Percentiles rank a stretch among this genome's conserved stretches.
These are phyloP conservation scores for Omphalotus guepiniiformis DNA, from an alignment of 768 basidiomycete genomes.

Conservation along the genomic window DNA sequence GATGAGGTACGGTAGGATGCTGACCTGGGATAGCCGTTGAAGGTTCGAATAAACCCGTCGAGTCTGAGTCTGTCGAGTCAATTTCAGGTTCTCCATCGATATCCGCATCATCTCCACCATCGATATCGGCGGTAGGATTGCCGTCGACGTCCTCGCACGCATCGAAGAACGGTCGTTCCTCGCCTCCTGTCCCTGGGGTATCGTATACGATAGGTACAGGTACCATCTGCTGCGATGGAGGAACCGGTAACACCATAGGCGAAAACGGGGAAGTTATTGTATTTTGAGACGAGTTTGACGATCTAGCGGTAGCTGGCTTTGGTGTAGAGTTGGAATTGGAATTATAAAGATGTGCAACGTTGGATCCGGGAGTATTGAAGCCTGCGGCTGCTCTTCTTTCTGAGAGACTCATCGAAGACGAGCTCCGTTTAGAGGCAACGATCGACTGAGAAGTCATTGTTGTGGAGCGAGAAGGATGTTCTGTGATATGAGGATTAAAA, in stretches of 20 bases:
- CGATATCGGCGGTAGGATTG: background rate
- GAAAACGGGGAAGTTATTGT: slow-evolving; percentile 6
- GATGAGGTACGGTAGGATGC: no score
- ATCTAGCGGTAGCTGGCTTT: background rate
- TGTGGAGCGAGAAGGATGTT: background rate
- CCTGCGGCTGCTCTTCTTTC: no score
- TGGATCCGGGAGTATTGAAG: no score
- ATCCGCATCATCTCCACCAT: background rate
- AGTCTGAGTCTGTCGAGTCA: no score
- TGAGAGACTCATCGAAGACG: background rate
- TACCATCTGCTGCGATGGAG: no score
- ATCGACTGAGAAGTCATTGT: no score
- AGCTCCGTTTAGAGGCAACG: background rate
- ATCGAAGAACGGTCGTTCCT: background rate
- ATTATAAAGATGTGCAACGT: background rate
- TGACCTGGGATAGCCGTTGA: no score
- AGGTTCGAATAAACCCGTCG: no score
- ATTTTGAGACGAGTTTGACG: background rate
- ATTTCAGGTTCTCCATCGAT: no score
- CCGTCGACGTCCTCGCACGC: background rate
- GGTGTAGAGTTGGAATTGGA: background rate
- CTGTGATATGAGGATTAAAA: background rate
- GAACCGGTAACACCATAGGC: slow-evolving; percentile 5
- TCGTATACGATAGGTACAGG: no score
- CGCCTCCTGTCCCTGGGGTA: slow-evolving; percentile 2